Evolutionary conservation across 2,329 filamentous ascomycete species (phyloP).

Genomic region (Aureobasidium vineae): DNA sequence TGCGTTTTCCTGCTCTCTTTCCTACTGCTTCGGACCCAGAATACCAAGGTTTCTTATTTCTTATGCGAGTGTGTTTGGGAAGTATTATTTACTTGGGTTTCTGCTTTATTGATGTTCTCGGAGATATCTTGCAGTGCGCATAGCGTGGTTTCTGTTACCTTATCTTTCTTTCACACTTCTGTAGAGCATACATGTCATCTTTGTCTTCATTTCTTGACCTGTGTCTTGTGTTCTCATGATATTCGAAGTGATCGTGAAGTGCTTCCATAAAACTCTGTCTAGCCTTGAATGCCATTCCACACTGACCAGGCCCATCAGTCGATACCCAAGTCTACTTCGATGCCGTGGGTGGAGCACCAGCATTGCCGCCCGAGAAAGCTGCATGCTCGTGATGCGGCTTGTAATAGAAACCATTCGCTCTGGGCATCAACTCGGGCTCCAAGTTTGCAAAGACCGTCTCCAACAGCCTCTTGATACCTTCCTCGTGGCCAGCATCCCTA

Average conservation of each 20-base stretch:
- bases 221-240: neutral
- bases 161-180: neutral
- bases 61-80: conserved; percentile 9
- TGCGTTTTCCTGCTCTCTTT: conserved; percentile 28
- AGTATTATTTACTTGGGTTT: conserved; percentile 15
- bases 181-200: conserved; percentile 25
- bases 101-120: conserved; percentile 16
- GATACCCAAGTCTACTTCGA: neutral
- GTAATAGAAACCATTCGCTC: conserved; percentile 62
- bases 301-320: neutral
- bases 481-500: conserved; percentile 76
- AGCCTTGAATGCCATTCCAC: neutral
- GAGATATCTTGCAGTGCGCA: conserved; percentile 25
- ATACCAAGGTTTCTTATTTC: conserved; percentile 37
- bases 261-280: neutral
- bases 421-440: conserved; percentile 68
- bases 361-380: conserved; percentile 50
- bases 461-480: conserved; percentile 72
- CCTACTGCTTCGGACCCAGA: conserved; percentile 32
- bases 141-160: conserved; percentile 28
- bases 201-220: neutral
- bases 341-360: neutral
- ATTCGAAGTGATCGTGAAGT: neutral
- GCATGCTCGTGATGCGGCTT: conserved; percentile 89
- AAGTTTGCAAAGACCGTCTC: conserved; percentile 71